phyloP scores from a whole-genome alignment of 176 grass and related monocot species.

The Eleusine coracana region DNA sequence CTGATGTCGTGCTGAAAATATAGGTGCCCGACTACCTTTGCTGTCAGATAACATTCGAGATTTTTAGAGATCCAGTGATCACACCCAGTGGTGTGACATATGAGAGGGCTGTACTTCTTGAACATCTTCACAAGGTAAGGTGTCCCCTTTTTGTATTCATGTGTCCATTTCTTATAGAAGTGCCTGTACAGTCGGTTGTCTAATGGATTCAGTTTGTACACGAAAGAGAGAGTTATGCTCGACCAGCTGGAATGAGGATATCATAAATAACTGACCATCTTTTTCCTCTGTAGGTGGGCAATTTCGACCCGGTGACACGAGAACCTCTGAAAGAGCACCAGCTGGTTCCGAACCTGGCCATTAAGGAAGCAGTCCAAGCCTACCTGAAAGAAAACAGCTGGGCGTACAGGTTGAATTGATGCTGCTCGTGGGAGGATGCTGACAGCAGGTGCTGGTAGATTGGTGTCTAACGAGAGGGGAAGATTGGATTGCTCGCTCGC shows the following conservation, averaged over 20 bases:
- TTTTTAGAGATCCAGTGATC: conserved; percentile 87
- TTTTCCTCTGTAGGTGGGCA: conserved; percentile 60
- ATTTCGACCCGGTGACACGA: conserved; percentile 72
- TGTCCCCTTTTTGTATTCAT: conserved; percentile 21
- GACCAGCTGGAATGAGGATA: neutral
- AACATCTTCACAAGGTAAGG: conserved; percentile 85
- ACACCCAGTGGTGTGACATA: conserved; percentile 91
- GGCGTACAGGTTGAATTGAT: conserved; percentile 75
- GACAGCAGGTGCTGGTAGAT: neutral
- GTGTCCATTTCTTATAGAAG: neutral
- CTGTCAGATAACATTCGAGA: conserved; percentile 85
- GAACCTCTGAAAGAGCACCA: conserved; percentile 66
- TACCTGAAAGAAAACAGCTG: conserved; percentile 79
- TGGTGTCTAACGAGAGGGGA: neutral
- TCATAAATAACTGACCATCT: neutral
- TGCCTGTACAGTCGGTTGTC: neutral
- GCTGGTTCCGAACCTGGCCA: conserved; percentile 75
- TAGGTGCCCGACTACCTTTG: conserved; percentile 89
- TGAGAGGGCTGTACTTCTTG: conserved; percentile 69
- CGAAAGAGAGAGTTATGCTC: neutral
- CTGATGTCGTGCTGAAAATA: conserved; percentile 24
- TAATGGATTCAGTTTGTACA: neutral
- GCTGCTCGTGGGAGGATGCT: neutral
- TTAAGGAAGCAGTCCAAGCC: conserved; percentile 78
- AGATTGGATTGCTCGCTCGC: neutral